Conservation (phyloP, 306 rosid species). For the Hippophae tibetana region DNA sequence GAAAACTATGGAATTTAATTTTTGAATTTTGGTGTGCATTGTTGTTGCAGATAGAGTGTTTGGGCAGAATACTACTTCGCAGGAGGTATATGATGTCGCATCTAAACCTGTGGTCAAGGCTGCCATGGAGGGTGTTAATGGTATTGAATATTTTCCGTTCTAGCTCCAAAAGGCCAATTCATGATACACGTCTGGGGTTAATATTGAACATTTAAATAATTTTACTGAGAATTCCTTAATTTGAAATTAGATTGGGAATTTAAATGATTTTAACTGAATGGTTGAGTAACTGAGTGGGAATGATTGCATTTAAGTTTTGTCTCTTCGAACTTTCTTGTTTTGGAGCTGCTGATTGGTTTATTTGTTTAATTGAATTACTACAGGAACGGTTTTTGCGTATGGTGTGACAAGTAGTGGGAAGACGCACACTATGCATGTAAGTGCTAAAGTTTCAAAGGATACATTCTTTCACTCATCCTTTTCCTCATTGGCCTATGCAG, state of each 20-base stretch:
- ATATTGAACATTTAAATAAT: neutral
- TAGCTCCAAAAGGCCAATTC: neutral
- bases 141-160: constrained; percentile 26
- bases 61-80: constrained; percentile 75
- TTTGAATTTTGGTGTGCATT: constrained; percentile 24
- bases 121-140: constrained; percentile 98
- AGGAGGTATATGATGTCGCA: constrained; percentile 90
- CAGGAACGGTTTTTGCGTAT: constrained; percentile 98
- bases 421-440: constrained; percentile 99
- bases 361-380: constrained; percentile 9
- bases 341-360: neutral
- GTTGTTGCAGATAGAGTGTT: constrained; percentile 80
- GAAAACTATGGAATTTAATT: constrained; percentile 17
- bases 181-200: neutral
- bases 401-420: constrained; percentile 99
- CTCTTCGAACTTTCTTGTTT: neutral
- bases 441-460: constrained; percentile 23
- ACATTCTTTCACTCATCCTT: constrained; percentile 1
- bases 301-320: constrained; percentile 4
- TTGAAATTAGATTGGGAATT: neutral
- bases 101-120: constrained; percentile 94
- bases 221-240: neutral
- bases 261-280: neutral
- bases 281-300: neutral
- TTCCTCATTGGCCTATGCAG: neutral